Conservation (phyloP, 208 protist genomes). For the Crithidia brevicula region DNA sequence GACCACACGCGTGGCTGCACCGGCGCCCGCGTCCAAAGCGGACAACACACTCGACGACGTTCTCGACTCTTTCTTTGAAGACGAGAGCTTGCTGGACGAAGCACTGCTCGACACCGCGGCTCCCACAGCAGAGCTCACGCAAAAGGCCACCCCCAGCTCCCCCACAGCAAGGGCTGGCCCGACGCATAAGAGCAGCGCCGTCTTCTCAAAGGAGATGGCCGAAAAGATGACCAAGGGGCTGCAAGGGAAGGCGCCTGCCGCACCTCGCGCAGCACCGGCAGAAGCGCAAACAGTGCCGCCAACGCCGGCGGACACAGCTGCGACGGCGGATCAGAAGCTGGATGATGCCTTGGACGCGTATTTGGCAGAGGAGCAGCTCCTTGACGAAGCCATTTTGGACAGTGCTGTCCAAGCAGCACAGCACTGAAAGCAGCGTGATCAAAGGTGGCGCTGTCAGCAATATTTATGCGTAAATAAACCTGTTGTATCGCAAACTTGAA, state of each 20-base stretch:
- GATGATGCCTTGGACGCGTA: conserved; percentile 41
- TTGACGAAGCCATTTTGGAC: conserved; percentile 47
- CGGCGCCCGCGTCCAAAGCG: not conserved
- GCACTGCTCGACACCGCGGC: conserved; percentile 35
- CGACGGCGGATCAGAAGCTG: conserved; percentile 6
- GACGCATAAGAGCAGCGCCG: not conserved
- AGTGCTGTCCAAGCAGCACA: conserved; percentile 27
- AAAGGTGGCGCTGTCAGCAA: too few species aligned
- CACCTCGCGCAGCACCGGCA: not conserved
- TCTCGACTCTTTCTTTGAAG: conserved; percentile 50
- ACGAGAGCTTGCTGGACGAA: conserved; percentile 37
- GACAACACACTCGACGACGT: conserved; percentile 29
- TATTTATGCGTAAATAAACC: too few species aligned
- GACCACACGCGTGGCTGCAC: not conserved
- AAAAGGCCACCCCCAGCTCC: not conserved
- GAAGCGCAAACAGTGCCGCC: not conserved
- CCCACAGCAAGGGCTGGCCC: not conserved
- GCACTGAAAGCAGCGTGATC: too few species aligned
- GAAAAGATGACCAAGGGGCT: conserved; percentile 19
- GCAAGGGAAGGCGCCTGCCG: conserved; percentile 2
- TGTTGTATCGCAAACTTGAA: too few species aligned
- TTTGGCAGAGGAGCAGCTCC: conserved; percentile 36
- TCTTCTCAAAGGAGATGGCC: conserved; percentile 25
- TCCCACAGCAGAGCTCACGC: not conserved
- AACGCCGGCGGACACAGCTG: not conserved